A percentile compares a stretch with the other conserved stretches of the same genome.
Evolutionary conservation across 805 yeast species (phyloP).

Genomic region (Saturnispora halmiae): DNA sequence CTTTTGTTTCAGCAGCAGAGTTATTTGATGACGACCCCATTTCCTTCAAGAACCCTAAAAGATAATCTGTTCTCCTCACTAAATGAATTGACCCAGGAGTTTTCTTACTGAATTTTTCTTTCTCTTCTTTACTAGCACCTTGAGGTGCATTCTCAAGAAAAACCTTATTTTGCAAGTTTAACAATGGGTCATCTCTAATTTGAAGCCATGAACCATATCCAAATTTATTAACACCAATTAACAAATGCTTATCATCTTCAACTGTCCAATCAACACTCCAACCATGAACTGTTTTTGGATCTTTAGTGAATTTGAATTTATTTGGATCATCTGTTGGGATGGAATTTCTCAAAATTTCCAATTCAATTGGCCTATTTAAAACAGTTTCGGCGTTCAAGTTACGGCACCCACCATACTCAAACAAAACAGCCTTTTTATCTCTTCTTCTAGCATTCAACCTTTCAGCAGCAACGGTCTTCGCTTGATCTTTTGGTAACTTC

Average conservation of each 20-base stretch:
- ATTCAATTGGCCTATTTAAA: conserved; percentile 74
- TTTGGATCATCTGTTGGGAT: conserved; percentile 49
- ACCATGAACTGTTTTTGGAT: conserved; percentile 74
- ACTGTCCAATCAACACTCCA: conserved; percentile 88
- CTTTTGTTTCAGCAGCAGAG: conserved; percentile 5
- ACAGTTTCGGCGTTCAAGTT: conserved; percentile 86
- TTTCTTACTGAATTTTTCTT: conserved; percentile 40
- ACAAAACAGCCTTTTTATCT: conserved; percentile 83
- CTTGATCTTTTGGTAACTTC: conserved; percentile 20
- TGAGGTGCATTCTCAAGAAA: conserved; percentile 44
- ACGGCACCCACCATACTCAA: conserved; percentile 81
- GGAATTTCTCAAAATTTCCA: conserved; percentile 51
- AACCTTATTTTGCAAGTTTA: conserved; percentile 77
- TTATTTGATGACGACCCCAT: conserved; percentile 3
- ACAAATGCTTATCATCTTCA: conserved; percentile 75
- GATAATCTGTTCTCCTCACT: conserved; percentile 83
- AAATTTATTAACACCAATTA: conserved; percentile 82
- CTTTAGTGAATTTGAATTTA: conserved; percentile 48
- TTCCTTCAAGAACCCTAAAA: conserved; percentile 61
- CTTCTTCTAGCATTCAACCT: conserved; percentile 47
- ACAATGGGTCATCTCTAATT: conserved; percentile 89
- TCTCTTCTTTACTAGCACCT: conserved; percentile 30
- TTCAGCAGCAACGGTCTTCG: conserved; percentile 24
- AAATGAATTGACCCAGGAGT: conserved; percentile 91
- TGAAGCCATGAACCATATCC: conserved; percentile 96